phyloP scores from a whole-genome alignment of 345 rosid genomes.

The Melaleuca alternifolia region DNA sequence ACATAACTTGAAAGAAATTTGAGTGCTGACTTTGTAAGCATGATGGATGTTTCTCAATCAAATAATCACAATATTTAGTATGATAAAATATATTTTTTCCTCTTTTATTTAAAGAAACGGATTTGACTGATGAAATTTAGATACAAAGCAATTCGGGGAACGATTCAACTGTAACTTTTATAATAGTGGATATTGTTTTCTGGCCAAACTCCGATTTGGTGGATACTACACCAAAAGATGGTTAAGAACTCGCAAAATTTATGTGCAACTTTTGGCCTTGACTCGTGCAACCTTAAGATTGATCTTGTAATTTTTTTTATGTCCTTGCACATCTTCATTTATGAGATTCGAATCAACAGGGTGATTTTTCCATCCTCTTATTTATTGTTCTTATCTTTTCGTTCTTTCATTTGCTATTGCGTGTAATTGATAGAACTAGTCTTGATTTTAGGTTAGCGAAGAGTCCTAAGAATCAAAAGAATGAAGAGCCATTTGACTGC shows the following conservation, averaged over 20 bases:
- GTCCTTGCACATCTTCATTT: no score
- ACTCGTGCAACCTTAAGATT: no score
- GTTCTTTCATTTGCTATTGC: no score
- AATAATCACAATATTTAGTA: background rate
- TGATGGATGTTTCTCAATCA: background rate
- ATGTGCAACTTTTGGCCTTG: background rate
- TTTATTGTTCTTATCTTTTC: no score
- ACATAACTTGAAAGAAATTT: background rate
- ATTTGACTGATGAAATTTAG: background rate
- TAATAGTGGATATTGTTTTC: background rate
- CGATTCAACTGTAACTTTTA: background rate
- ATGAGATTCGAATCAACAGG: no score
- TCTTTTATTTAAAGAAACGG: background rate
- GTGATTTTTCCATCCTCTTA: background rate
- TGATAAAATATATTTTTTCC: background rate
- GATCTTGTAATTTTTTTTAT: no score
- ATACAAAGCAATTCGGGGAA: background rate
- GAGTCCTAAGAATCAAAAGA: no score
- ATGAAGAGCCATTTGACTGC: no score
- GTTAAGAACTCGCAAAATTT: background rate
- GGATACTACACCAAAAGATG: background rate
- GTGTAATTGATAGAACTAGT: no score
- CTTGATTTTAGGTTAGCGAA: no score
- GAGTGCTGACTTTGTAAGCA: background rate
- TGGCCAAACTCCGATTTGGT: background rate